These are phyloP conservation scores for Fusarium neocosmosporiellum DNA, from an alignment of 2,329 filamentous ascomycete genomes.

Conservation along the genomic window DNA sequence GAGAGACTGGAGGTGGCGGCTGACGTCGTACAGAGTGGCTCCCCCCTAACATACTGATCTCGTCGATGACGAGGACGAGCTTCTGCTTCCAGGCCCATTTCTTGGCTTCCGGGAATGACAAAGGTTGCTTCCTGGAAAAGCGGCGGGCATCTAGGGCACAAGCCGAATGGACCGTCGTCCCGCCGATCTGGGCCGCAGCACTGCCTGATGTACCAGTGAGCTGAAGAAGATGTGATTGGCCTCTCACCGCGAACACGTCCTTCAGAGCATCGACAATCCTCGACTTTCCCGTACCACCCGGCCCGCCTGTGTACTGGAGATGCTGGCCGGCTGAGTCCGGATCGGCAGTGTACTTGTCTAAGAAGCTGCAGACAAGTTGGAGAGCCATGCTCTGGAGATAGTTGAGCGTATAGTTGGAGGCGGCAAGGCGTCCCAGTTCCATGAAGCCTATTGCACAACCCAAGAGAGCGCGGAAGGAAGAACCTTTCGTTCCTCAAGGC, in stretches of 20 bases:
- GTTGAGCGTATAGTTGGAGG: slow-evolving; percentile 11
- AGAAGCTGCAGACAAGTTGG: slow-evolving; percentile 10
- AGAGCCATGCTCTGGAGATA: slow-evolving; percentile 11
- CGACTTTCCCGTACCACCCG: slow-evolving; percentile 9
- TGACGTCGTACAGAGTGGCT: slow-evolving; percentile 10
- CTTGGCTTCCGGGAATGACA: slow-evolving; percentile 6
- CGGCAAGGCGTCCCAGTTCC: slow-evolving; percentile 9
- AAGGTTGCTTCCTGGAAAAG: not conserved
- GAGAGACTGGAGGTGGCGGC: slow-evolving; percentile 12
- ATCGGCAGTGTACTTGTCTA: slow-evolving; percentile 9
- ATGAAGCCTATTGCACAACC: not conserved
- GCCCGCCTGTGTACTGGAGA: slow-evolving; percentile 4
- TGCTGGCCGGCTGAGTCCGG: slow-evolving; percentile 5
- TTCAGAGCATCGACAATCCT: slow-evolving; percentile 12
- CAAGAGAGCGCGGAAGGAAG: too few species aligned
- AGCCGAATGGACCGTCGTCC: slow-evolving; percentile 8
- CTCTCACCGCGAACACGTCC: slow-evolving; percentile 3
- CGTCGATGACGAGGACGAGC: slow-evolving; percentile 14
- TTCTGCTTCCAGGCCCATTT: slow-evolving; percentile 21
- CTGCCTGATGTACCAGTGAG: slow-evolving; percentile 8
- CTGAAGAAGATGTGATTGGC: slow-evolving; percentile 1
- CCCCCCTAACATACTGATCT: slow-evolving; percentile 19
- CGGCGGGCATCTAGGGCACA: not conserved
- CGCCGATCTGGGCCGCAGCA: slow-evolving; percentile 4
- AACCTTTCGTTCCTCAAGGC: too few species aligned